These are phyloP conservation scores for Lolium perenne DNA, from an alignment of 176 grass and related monocot species.

Conservation along the genomic window DNA sequence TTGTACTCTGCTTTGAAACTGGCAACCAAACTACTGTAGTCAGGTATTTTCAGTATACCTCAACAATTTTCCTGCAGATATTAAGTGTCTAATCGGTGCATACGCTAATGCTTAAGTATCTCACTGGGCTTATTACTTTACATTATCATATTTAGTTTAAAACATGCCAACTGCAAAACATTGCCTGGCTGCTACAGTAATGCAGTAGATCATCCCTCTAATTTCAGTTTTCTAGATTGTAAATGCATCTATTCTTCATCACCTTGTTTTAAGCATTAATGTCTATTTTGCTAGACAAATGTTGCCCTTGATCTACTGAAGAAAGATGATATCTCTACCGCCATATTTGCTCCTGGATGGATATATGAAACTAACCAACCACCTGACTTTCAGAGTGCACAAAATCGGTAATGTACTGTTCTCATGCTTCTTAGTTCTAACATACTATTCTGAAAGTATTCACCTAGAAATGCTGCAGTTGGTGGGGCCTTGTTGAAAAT, in stretches of 20 bases:
- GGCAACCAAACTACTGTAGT: neutral
- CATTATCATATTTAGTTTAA: constrained; percentile 14
- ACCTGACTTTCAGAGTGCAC: constrained; percentile 76
- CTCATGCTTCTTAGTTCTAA: constrained; percentile 27
- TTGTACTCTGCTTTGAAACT: neutral
- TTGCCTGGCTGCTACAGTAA: too few relatives aligned
- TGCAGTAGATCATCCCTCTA: neutral
- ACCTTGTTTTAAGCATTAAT: neutral
- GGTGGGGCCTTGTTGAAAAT: constrained; percentile 88
- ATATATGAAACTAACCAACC: constrained; percentile 84
- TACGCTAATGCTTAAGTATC: neutral
- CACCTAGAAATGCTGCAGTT: constrained; percentile 56
- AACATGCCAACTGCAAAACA: constrained; percentile 20
- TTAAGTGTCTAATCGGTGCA: neutral
- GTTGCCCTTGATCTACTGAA: constrained; percentile 89
- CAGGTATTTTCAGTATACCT: neutral
- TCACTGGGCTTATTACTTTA: constrained; percentile 5
- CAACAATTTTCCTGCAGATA: neutral
- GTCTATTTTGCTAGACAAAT: constrained; percentile 65
- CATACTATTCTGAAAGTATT: constrained; percentile 22
- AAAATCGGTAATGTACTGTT: constrained; percentile 75
- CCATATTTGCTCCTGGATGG: constrained; percentile 99
- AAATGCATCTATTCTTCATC: constrained; percentile 13
- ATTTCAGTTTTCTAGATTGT: constrained; percentile 1
- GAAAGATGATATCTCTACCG: constrained; percentile 84